Percentiles rank a stretch among this genome's conserved stretches.
Evolutionary conservation across 495 filamentous ascomycete genomes (phyloP).

Genomic region (Glonium stellatum): DNA sequence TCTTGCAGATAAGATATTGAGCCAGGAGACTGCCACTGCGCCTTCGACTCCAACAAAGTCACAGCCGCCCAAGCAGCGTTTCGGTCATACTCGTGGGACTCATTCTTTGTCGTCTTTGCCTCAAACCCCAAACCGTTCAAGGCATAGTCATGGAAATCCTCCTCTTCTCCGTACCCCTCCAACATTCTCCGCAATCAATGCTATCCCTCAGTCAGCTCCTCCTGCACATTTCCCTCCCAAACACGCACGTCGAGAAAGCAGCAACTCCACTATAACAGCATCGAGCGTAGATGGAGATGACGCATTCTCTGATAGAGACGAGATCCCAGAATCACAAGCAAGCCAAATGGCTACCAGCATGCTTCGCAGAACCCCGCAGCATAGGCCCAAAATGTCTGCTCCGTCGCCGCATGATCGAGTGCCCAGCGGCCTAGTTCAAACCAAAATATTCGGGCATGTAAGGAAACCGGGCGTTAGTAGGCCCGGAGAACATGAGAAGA

Average conservation of each 20-base stretch:
- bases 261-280: constrained; percentile 85
- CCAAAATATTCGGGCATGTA: constrained; percentile 36
- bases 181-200: constrained; percentile 46
- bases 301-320: constrained; percentile 39
- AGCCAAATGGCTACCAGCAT: constrained; percentile 46
- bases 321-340: constrained; percentile 48
- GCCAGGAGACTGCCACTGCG: constrained; percentile 62
- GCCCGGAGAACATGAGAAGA: constrained; percentile 26
- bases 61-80: constrained; percentile 42
- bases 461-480: constrained; percentile 29
- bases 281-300: constrained; percentile 52
- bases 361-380: constrained; percentile 41
- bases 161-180: constrained; percentile 32
- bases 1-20: constrained; percentile 64
- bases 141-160: constrained; percentile 19
- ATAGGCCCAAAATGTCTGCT: constrained; percentile 12
- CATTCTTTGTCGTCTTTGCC: constrained; percentile 79
- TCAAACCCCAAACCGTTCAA: constrained; percentile 56
- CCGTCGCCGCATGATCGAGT: constrained; percentile 12
- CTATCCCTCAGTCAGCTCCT: constrained; percentile 48
- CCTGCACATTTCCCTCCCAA: constrained; percentile 43
- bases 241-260: constrained; percentile 49
- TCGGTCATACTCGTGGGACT: constrained; percentile 56
- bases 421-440: constrained; percentile 23
- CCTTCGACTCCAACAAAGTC: constrained; percentile 52